Evolutionary conservation across 345 rosid genomes (phyloP).

Genomic region (Anacardium occidentale): DNA sequence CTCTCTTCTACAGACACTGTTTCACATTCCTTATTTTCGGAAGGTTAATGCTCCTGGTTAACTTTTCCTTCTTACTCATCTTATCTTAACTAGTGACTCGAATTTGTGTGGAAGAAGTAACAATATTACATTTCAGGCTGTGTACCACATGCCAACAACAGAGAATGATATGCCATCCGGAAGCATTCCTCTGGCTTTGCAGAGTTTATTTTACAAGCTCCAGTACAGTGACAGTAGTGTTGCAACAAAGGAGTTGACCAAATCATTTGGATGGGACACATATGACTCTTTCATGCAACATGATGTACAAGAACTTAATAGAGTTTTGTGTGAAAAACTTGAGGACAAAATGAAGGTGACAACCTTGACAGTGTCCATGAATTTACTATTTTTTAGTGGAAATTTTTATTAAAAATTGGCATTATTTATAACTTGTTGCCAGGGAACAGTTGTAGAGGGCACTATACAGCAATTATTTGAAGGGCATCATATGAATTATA

Average conservation of each 20-base stretch:
- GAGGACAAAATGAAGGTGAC: constrained; percentile 97
- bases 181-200: constrained; percentile 94
- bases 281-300: constrained; percentile 98
- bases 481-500: constrained; percentile 96
- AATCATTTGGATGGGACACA: constrained; percentile 98
- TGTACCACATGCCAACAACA: constrained; percentile 97
- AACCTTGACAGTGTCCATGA: background rate
- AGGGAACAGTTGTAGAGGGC: constrained; percentile 99
- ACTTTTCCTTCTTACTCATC: background rate
- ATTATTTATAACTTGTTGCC: constrained; percentile 16
- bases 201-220: constrained; percentile 96
- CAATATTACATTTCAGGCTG: constrained; percentile 59
- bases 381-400: background rate
- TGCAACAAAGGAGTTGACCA: constrained; percentile 92
- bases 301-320: constrained; percentile 96
- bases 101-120: constrained; percentile 15
- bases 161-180: constrained; percentile 89
- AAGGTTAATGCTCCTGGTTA: constrained; percentile 50
- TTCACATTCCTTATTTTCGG: constrained; percentile 93
- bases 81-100: constrained; percentile 3
- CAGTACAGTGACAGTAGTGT: constrained; percentile 91
- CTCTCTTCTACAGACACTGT: constrained; percentile 87
- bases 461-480: constrained; percentile 94
- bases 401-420: background rate
- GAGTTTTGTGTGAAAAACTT: constrained; percentile 91